These are phyloP conservation scores for Kandelia obovata DNA, from an alignment of 345 rosid species.

Conservation along the genomic window DNA sequence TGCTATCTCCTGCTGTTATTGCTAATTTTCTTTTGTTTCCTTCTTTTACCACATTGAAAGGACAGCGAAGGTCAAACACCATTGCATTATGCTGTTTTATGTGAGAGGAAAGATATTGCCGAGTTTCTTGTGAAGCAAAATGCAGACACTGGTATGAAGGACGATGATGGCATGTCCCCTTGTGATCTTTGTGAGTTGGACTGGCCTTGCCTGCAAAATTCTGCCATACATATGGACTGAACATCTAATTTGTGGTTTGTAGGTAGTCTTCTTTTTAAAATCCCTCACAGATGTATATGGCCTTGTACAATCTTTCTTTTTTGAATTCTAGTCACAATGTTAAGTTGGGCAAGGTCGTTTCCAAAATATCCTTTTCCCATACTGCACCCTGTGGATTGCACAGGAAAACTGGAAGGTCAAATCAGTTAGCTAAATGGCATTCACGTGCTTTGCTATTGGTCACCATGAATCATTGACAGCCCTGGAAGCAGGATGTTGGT, in stretches of 20 bases:
- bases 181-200: constrained; percentile 53
- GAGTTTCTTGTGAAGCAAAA: constrained; percentile 74
- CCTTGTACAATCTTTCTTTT: neutral
- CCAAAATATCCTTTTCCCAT: too few relatives aligned
- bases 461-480: too few relatives aligned
- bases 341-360: too few relatives aligned
- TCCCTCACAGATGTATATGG: constrained; percentile 40
- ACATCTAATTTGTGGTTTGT: neutral
- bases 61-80: constrained; percentile 95
- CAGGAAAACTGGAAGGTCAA: too few relatives aligned
- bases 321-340: too few relatives aligned
- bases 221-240: constrained; percentile 9
- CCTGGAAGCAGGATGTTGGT: too few relatives aligned
- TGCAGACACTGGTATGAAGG: constrained; percentile 57
- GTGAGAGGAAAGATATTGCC: constrained; percentile 79
- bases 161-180: constrained; percentile 63
- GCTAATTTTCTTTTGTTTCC: neutral
- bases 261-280: constrained; percentile 16
- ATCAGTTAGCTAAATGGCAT: too few relatives aligned
- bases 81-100: constrained; percentile 86
- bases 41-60: constrained; percentile 34
- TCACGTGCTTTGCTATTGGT: too few relatives aligned
- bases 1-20: constrained; percentile 1
- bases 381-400: too few relatives aligned
- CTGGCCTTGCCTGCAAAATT: constrained; percentile 64